Evolutionary conservation across 169 alveolate species (phyloP), one percentile per base, ranked within the genome.

Genomic region (Eimeria acervulina): DNA sequence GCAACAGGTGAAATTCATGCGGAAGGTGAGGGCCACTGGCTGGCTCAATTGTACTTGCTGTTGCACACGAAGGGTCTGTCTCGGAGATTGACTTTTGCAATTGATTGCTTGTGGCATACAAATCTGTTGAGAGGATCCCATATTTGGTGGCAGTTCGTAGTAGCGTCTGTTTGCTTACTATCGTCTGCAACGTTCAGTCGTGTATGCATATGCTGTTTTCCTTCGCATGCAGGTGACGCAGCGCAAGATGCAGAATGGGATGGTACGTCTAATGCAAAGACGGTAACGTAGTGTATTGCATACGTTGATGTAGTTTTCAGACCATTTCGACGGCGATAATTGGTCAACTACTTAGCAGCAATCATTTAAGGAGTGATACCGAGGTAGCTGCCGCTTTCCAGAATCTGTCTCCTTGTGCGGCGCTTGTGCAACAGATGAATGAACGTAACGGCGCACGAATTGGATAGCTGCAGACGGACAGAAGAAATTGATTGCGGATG

Each of bases 211-310:
- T 33, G 52, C 68, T 55, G 93, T 55, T 42, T 40, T 63, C 47
- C 42, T 87, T 17, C 51, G 66, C 33, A 12, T 87, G 44, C 81
- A 87, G 94, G 81, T 51, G 81, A 87, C 28, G 33, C 94, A 21
- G 94, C 94, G 51, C 94, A 87, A 38, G 94, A 87, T 7, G 94
- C 83, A n/a, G 83, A 36, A 33, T 87, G 94, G 94, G 94, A 87
- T 36, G 94, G 94, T 87, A 61, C 0, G 94, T 68, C 40, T 47
- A 3, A 44, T 72, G 31, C 52, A 13, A 36, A 47, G 28, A 47
- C 12, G 31, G 31, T 12, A 4, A 15, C 83, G 2, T 72, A 33
- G 36, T n/a, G 31, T 33, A 72, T 31, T 36, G 15, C 83, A 72
- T 36, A 36, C 47, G 4, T 72, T 72, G 12, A 4, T 1, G 4